Percentiles rank a stretch among this genome's conserved stretches.
Evolutionary conservation across 768 basidiomycete genomes (phyloP).

Genomic region (Russula sp.): DNA sequence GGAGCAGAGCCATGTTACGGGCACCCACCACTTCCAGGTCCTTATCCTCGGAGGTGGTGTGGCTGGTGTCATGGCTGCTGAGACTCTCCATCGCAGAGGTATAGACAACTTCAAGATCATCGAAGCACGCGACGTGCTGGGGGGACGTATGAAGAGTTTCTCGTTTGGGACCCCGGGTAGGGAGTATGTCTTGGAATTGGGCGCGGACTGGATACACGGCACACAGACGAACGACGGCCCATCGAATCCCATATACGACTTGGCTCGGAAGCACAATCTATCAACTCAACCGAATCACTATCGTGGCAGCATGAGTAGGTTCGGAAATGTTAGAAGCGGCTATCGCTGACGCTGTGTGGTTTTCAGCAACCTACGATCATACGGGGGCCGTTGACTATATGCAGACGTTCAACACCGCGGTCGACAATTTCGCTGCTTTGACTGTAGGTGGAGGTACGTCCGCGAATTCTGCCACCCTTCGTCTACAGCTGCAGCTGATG

Average conservation of each 20-base stretch:
- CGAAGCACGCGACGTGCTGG: slow-evolving; percentile 53
- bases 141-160: slow-evolving; percentile 51
- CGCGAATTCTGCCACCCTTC: neutral
- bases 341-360: neutral
- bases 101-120: slow-evolving; percentile 55
- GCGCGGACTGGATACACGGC: slow-evolving; percentile 57
- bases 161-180: slow-evolving; percentile 37
- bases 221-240: slow-evolving; percentile 43
- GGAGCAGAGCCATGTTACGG: slow-evolving; percentile 1
- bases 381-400: slow-evolving; percentile 45
- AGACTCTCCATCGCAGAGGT: slow-evolving; percentile 47
- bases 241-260: slow-evolving; percentile 53
- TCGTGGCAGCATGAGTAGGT: slow-evolving; percentile 39
- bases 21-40: slow-evolving; percentile 34
- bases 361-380: slow-evolving; percentile 48
- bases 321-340: neutral
- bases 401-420: slow-evolving; percentile 38
- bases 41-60: slow-evolving; percentile 65
- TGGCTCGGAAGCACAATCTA: slow-evolving; percentile 52
- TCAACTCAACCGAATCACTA: slow-evolving; percentile 41
- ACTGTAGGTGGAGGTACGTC: slow-evolving; percentile 42
- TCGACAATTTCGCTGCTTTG: slow-evolving; percentile 37
- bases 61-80: slow-evolving; percentile 59
- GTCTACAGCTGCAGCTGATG: neutral
- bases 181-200: slow-evolving; percentile 44